Evolutionary conservation across 192 early-diverging fungal species (phyloP).

Genomic region (Mortierella hygrophila): DNA sequence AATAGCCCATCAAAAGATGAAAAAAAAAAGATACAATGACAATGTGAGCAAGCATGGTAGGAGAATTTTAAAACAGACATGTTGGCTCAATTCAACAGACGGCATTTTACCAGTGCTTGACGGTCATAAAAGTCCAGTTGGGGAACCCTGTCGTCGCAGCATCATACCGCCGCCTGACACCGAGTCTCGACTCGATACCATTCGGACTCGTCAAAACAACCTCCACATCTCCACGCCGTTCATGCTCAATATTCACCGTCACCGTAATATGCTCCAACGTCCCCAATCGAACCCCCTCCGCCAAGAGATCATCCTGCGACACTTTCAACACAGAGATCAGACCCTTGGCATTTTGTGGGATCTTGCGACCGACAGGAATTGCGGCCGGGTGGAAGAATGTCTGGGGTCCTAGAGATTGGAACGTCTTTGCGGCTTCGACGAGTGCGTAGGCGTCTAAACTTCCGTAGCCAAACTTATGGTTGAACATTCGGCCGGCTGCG

Average conservation of each 20-base stretch:
- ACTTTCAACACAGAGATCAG: constrained; percentile 59
- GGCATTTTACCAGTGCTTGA: constrained; percentile 90
- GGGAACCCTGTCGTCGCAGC: constrained; percentile 73
- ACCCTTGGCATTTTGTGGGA: constrained; percentile 64
- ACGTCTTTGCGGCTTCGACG: constrained; percentile 82
- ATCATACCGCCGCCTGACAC: constrained; percentile 74
- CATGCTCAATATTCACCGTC: constrained; percentile 85
- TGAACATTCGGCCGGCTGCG: constrained; percentile 80
- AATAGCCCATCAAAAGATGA: constrained; percentile 8
- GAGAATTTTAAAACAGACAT: background rate
- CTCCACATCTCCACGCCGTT: constrained; percentile 87
- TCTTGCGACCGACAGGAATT: constrained; percentile 55
- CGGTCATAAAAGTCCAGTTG: constrained; percentile 96
- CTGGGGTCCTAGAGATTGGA: constrained; percentile 75
- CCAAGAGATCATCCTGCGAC: constrained; percentile 60
- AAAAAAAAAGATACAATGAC: background rate
- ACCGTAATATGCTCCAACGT: constrained; percentile 91
- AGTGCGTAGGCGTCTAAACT: constrained; percentile 87
- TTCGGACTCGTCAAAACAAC: constrained; percentile 85
- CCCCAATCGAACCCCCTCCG: constrained; percentile 56
- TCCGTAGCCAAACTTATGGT: constrained; percentile 96
- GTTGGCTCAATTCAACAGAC: background rate
- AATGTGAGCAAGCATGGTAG: background rate
- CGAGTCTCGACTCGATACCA: constrained; percentile 75
- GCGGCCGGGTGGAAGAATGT: constrained; percentile 63